phyloP scores from a whole-genome alignment of 441 rosid genomes.

The Croton setiger region DNA sequence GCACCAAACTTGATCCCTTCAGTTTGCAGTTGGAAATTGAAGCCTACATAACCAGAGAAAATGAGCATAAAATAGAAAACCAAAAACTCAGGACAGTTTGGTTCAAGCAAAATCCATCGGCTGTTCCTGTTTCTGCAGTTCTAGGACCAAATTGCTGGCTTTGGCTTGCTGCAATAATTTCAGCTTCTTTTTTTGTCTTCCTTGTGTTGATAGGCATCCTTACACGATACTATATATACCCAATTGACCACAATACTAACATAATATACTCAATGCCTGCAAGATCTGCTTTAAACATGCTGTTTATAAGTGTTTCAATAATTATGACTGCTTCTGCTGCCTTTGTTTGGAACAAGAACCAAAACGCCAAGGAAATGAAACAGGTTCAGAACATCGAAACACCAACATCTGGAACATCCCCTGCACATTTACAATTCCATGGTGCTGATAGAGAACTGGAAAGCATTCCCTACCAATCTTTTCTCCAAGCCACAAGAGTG shows the following conservation, averaged over 20 bases:
- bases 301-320: constrained; percentile 41
- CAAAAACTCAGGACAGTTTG: constrained; percentile 35
- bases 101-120: constrained; percentile 56
- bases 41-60: constrained; percentile 72
- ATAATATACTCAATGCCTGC: constrained; percentile 30
- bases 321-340: constrained; percentile 42
- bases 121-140: constrained; percentile 50
- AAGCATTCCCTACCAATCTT: constrained; percentile 53
- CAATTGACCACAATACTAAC: constrained; percentile 47
- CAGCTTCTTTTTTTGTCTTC: constrained; percentile 63
- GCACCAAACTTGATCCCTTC: constrained; percentile 42
- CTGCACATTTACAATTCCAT: neutral
- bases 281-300: constrained; percentile 42
- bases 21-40: constrained; percentile 48
- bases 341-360: constrained; percentile 51
- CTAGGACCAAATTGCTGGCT: constrained; percentile 75
- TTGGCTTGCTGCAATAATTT: constrained; percentile 62
- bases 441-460: constrained; percentile 39
- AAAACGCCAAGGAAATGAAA: constrained; percentile 29
- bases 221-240: constrained; percentile 53
- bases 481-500: constrained; percentile 45
- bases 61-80: constrained; percentile 18
- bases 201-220: constrained; percentile 52
- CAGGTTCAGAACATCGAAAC: constrained; percentile 39
- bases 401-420: constrained; percentile 20